Base-by-base conservation (phyloP, 257 asterid species). In the Orobanche coerulescens region DNA sequence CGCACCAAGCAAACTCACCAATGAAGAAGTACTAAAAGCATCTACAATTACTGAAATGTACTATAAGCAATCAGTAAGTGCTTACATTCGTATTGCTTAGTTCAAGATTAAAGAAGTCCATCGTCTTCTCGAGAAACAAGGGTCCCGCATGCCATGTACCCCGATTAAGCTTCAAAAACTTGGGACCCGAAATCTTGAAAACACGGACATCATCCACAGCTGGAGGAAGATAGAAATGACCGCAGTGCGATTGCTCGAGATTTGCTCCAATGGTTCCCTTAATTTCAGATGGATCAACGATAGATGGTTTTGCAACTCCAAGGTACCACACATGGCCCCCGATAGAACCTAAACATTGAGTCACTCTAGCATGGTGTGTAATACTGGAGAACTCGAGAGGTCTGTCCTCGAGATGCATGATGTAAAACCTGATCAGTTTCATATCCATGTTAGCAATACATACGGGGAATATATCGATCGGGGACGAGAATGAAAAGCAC, bases 121-220 rank as follows among this genome's bases (percentile, higher is more conserved):
- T 88, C 4, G 74, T 16, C 37, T 77, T 67, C 10, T 64, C 78
- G 20, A 59, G 72, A 61, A 88, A 92, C 80, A 92, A 61, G 0
- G 98, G 98, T 13, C 98, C 98, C 1, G 95, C 98, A 64, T 92
- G 98, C 98, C 95, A 92, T 9, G 98, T 88, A 48, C 94, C 95
- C 5, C 37, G 71, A 37, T 83, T 71, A 51, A 88, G 82, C 76
- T 86, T 88, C 80, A 86, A 44, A 59, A 92, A 88, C 86, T 84
- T 92, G 51, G 95, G 72, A 10, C 98, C 98, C 24, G 91, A 82
- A 61, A 92, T 68, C 75, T 77, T 81, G 47, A 92, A 92, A 70
- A 80, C 89, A 2, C 73, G 80, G 36, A 92, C 93, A 9, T 72
- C 86, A 34, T 84, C 89, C 65, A 78, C 81, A 13, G 78, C 67